These are phyloP conservation scores for Xerocomus nothofagi DNA, from an alignment of 1,284 basidiomycete genomes.

Conservation along the genomic window DNA sequence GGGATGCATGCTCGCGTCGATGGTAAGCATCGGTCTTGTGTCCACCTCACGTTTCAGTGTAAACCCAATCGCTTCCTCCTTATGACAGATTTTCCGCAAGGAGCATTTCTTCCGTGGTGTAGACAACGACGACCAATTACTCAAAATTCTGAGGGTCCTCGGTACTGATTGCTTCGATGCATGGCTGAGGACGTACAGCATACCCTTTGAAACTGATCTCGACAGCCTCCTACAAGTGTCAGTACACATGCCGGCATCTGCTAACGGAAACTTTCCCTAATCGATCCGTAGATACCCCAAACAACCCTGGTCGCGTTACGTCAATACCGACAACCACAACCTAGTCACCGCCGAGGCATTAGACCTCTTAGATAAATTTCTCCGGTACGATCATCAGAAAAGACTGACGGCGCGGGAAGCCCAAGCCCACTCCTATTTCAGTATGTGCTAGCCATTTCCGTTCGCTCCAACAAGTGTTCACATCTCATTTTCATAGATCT, in stretches of 20 bases:
- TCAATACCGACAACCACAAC: slow-evolving; percentile 70
- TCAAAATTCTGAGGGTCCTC: slow-evolving; percentile 86
- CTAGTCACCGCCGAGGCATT: slow-evolving; percentile 74
- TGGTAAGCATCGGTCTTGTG: slow-evolving; percentile 51
- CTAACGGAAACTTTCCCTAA: neutral
- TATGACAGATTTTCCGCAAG: slow-evolving; percentile 73
- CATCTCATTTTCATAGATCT: slow-evolving; percentile 40
- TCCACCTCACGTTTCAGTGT: neutral
- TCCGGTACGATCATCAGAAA: slow-evolving; percentile 85
- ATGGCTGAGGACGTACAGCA: slow-evolving; percentile 71
- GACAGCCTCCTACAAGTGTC: slow-evolving; percentile 66
- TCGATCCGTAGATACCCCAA: slow-evolving; percentile 56
- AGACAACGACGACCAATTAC: slow-evolving; percentile 88
- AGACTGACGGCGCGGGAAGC: slow-evolving; percentile 81
- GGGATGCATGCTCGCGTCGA: slow-evolving; percentile 86
- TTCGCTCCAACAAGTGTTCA: slow-evolving; percentile 17
- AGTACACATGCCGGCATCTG: slow-evolving; percentile 18
- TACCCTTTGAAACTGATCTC: slow-evolving; percentile 72
- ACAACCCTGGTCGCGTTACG: slow-evolving; percentile 75
- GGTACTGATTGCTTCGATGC: slow-evolving; percentile 82
- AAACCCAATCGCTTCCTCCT: slow-evolving; percentile 17
- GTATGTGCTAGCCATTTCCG: slow-evolving; percentile 42
- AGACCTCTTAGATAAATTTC: slow-evolving; percentile 82
- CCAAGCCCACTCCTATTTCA: slow-evolving; percentile 77
- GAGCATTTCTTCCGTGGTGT: slow-evolving; percentile 91